Evolutionary conservation across 192 early-diverging fungal genomes (phyloP), one percentile per base, ranked within the genome.

Genomic region (Nowakowskiella sp.): DNA sequence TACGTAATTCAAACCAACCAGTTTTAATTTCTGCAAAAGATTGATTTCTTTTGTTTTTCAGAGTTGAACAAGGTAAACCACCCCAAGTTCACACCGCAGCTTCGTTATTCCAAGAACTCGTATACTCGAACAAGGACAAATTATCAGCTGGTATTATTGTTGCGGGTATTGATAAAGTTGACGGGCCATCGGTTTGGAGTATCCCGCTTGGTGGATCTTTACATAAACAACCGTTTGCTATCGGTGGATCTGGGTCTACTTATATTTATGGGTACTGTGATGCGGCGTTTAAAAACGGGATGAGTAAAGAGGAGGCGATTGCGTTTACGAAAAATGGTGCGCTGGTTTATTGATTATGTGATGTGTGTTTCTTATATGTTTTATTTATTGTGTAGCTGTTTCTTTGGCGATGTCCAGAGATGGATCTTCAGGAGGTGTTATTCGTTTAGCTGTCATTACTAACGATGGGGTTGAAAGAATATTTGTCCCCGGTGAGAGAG

Each of bases 261-360:
- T 92, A 82, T 59, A 88, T 92, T 51, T 92, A 89, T 54, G 89
- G 89, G 44, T 92, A 85, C 56, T 91, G 89, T 58, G 89, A 92
- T 71, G 65, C 86, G 50, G 52, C 59, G 29, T 92, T 69, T 51
- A 69, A 61, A 10, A 72, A 78, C 6, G 66, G 67, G 49, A 90
- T 91, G 89, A 81, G 53, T 24, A 63, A 70, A 47, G 85, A 90
- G 7, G 79, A 91, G 62, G 76, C 78, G 52, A 57, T 89, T 28
- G 71, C 84, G 31, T 91, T 92, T 81, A 78, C 84, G 42, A 92
- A 87, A 72, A 89, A 85, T 64, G 74, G 83, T 85, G 69, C 51
- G 69, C n/a, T n/a, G n/a, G n/a, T n/a, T n/a, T n/a, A n/a, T n/a
- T n/a, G n/a, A n/a, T n/a, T n/a, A n/a, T n/a, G n/a, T n/a, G n/a